Percentiles rank a stretch among this genome's conserved stretches.
Conservation (phyloP, 2,329 filamentous ascomycete genomes). For the Mollisiaceae sp. region DNA sequence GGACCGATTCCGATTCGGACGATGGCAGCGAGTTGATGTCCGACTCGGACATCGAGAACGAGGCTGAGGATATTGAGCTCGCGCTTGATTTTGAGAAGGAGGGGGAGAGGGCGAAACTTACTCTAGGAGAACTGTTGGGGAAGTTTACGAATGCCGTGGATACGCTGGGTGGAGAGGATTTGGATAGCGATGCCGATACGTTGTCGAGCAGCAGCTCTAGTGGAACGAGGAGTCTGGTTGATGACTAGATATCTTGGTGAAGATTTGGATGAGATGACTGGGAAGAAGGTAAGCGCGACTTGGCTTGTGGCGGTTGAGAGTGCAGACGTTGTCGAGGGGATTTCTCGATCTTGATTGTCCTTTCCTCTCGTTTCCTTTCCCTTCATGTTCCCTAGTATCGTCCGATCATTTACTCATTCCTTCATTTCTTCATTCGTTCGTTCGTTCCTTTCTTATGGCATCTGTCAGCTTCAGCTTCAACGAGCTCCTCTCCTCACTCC, state of each 20-base stretch:
- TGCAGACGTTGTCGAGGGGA: too few relatives aligned
- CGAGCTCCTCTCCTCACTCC: too few relatives aligned
- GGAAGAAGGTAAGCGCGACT: too few relatives aligned
- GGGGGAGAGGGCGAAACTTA: background rate
- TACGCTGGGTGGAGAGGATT: background rate
- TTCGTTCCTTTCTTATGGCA: too few relatives aligned
- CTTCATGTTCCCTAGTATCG: too few relatives aligned
- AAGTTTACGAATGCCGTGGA: constrained; percentile 3
- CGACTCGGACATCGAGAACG: background rate
- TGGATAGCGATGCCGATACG: constrained; percentile 2
- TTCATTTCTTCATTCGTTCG: too few relatives aligned
- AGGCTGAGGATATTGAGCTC: constrained; percentile 1
- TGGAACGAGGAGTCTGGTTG: background rate
- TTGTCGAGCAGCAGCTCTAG: background rate
- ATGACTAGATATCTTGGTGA: background rate
- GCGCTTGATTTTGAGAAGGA: constrained; percentile 5
- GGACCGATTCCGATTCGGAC: background rate
- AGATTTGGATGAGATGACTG: too few relatives aligned
- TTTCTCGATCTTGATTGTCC: too few relatives aligned
- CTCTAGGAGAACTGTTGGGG: background rate
- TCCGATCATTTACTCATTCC: too few relatives aligned
- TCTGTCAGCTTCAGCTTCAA: too few relatives aligned
- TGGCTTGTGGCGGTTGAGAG: too few relatives aligned
- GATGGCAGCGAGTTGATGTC: constrained; percentile 1
- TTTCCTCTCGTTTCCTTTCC: too few relatives aligned